phyloP scores from a whole-genome alignment of 1,284 basidiomycete genomes.

The Thecaphora thlaspeos region DNA sequence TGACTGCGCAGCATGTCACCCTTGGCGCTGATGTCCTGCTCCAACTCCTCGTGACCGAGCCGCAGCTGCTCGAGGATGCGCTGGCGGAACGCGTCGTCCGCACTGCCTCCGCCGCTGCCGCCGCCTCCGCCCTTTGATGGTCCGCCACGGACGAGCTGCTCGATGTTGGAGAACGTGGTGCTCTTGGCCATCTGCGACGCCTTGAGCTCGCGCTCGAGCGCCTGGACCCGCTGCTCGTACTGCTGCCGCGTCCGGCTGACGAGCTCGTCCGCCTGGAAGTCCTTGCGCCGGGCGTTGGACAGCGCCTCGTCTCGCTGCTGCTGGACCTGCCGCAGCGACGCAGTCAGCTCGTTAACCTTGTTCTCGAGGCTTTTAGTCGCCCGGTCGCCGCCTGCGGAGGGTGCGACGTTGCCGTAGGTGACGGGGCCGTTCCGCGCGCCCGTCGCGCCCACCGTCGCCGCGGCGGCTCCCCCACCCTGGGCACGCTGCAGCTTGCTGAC shows the following conservation, averaged over 20 bases:
- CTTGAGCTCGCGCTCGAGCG: slow-evolving; percentile 67
- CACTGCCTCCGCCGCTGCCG: slow-evolving; percentile 6
- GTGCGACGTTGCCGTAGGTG: slow-evolving; percentile 4
- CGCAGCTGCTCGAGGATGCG: slow-evolving; percentile 71
- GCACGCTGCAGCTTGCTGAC: slow-evolving; percentile 63
- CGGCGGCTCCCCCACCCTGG: slow-evolving; percentile 5
- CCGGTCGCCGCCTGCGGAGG: slow-evolving; percentile 17
- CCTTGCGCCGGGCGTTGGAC: slow-evolving; percentile 66
- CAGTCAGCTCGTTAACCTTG: slow-evolving; percentile 60
- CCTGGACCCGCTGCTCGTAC: slow-evolving; percentile 68
- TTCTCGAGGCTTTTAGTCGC: slow-evolving; percentile 65
- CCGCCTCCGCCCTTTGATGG: not conserved
- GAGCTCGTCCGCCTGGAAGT: slow-evolving; percentile 69
- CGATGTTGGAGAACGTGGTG: slow-evolving; percentile 50
- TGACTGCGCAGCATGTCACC: slow-evolving; percentile 42
- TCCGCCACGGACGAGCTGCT: slow-evolving; percentile 36
- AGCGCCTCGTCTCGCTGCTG: slow-evolving; percentile 53
- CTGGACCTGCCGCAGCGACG: slow-evolving; percentile 33
- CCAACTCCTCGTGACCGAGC: slow-evolving; percentile 51
- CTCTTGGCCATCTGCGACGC: slow-evolving; percentile 58
- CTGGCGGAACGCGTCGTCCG: slow-evolving; percentile 66
- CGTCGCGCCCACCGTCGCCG: slow-evolving; percentile 18
- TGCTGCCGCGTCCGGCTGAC: slow-evolving; percentile 69
- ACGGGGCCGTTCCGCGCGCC: no score
- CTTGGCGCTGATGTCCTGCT: slow-evolving; percentile 52